A percentile compares a stretch with the other conserved stretches of the same genome.
Conservation (phyloP, 2,329 filamentous ascomycete species). For the Penicillium sp. region DNA sequence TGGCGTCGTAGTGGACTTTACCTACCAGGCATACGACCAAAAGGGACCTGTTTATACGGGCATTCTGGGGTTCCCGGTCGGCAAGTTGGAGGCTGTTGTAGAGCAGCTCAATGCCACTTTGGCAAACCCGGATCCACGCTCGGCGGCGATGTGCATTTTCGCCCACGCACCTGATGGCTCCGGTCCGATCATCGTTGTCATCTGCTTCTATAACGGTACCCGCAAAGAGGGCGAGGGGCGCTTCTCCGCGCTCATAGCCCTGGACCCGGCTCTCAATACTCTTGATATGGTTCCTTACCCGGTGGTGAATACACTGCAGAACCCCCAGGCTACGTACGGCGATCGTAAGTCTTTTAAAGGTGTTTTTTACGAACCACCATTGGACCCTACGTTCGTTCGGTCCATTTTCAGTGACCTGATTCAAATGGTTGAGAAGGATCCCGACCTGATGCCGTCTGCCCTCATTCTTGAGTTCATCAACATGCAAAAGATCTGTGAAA, state of each 20-base stretch:
- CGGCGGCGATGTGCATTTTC: constrained; percentile 35
- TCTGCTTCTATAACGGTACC: constrained; percentile 40
- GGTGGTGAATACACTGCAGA: too few relatives aligned
- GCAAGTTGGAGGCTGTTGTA: constrained; percentile 26
- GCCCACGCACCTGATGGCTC: constrained; percentile 31
- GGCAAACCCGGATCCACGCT: constrained; percentile 58
- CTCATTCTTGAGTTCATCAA: too few relatives aligned
- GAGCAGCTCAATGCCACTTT: constrained; percentile 45
- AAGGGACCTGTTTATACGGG: constrained; percentile 35
- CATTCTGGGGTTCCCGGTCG: constrained; percentile 25
- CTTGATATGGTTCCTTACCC: too few relatives aligned
- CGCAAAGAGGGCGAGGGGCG: constrained; percentile 35
- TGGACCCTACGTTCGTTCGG: too few relatives aligned
- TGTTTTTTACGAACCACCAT: too few relatives aligned
- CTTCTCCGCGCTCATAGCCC: too few relatives aligned
- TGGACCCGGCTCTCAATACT: constrained; percentile 39
- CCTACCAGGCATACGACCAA: constrained; percentile 36
- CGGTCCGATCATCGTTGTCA: constrained; percentile 31
- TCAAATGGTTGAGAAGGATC: too few relatives aligned
- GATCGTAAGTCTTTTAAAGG: too few relatives aligned
- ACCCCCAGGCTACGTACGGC: too few relatives aligned
- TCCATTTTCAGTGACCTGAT: too few relatives aligned
- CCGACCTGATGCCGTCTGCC: too few relatives aligned
- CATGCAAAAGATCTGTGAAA: too few relatives aligned
- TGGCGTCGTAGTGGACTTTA: constrained; percentile 49